Conservation (phyloP, 2,329 filamentous ascomycete genomes). For the Cytospora chrysosperma region DNA sequence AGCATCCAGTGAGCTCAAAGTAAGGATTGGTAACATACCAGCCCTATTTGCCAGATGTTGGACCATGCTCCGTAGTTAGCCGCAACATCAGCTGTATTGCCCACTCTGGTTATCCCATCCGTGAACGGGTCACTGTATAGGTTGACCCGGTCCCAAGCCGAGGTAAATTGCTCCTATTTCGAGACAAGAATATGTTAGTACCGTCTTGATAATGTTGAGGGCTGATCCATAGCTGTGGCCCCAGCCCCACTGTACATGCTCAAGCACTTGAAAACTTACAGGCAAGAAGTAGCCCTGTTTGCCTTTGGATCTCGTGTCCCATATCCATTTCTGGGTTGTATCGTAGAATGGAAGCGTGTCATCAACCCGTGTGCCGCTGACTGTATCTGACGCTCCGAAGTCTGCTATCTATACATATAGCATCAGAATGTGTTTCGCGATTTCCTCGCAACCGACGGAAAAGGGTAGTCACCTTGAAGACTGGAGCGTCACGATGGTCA, state of each 20-base stretch:
- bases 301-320: neutral
- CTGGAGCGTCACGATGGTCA: neutral
- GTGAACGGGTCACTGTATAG: neutral
- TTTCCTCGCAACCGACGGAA: neutral
- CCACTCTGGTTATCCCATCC: neutral
- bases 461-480: neutral
- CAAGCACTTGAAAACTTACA: neutral
- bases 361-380: neutral
- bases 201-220: too few relatives aligned
- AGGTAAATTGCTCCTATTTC: conserved; percentile 1
- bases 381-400: neutral
- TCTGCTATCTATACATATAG: neutral
- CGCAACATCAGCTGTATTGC: neutral
- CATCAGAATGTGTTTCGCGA: neutral
- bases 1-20: too few relatives aligned
- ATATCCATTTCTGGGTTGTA: neutral
- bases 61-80: conserved; percentile 3
- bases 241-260: neutral
- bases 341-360: neutral
- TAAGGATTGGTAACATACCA: neutral
- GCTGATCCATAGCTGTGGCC: neutral
- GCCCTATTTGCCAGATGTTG: conserved; percentile 1
- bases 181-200: neutral
- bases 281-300: neutral
- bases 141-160: neutral